Conservation (phyloP, 371 early-diverging fungal genomes). For the Modicella reniformis region DNA sequence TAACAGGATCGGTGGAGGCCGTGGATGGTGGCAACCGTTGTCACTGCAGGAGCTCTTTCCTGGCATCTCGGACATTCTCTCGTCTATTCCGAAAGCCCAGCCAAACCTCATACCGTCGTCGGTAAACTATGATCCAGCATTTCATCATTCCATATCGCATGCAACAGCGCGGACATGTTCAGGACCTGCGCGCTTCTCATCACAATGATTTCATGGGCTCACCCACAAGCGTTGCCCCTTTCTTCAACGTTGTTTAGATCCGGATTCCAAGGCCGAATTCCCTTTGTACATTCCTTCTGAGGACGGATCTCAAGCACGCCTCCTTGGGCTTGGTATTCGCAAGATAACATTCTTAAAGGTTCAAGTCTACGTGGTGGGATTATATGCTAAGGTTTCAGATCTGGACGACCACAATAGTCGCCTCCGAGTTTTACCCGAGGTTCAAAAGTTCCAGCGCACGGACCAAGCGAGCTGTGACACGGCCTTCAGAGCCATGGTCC, state of each 20-base stretch:
- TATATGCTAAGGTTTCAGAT: slow-evolving; percentile 67
- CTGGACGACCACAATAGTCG: slow-evolving; percentile 52
- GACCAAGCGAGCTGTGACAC: slow-evolving; percentile 25
- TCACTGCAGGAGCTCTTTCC: slow-evolving; percentile 40
- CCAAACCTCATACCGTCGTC: slow-evolving; percentile 24
- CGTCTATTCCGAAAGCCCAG: slow-evolving; percentile 40
- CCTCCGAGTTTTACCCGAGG: slow-evolving; percentile 48
- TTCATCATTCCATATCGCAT: too few relatives aligned
- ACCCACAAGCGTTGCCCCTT: background rate
- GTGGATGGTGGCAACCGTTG: slow-evolving; percentile 37
- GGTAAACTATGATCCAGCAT: slow-evolving; percentile 28
- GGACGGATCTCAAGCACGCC: slow-evolving; percentile 55
- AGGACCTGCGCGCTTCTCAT: too few relatives aligned
- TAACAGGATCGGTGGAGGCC: slow-evolving; percentile 34
- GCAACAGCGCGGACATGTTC: too few relatives aligned
- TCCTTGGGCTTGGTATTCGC: slow-evolving; percentile 75
- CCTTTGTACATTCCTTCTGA: slow-evolving; percentile 47
- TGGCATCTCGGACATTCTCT: slow-evolving; percentile 43
- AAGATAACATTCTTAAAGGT: slow-evolving; percentile 75
- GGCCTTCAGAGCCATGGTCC: slow-evolving; percentile 39
- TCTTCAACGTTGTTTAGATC: slow-evolving; percentile 27
- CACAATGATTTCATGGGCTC: slow-evolving; percentile 3
- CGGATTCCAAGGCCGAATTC: slow-evolving; percentile 50
- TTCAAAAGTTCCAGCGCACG: slow-evolving; percentile 48
- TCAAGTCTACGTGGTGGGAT: slow-evolving; percentile 72